These are phyloP conservation scores for Picea sitchensis DNA, from an alignment of 75 land plant genomes.

Conservation along the genomic window DNA sequence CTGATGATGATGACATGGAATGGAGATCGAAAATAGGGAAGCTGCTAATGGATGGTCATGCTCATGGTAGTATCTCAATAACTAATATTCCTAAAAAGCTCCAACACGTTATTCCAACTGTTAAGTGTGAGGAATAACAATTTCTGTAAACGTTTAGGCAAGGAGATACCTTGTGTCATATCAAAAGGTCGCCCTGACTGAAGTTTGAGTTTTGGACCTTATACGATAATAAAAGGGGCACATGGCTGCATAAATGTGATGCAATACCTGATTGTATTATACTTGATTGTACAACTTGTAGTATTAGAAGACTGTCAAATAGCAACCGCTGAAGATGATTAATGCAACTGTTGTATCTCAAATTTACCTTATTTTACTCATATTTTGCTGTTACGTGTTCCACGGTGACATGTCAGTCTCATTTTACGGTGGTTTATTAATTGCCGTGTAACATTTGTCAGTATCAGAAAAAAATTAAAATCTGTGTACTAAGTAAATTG, in stretches of 20 bases:
- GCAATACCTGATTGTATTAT: not conserved
- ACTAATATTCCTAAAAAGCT: conserved; percentile 16
- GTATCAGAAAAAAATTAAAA: not conserved
- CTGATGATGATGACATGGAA: conserved; percentile 43
- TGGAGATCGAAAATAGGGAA: conserved; percentile 86
- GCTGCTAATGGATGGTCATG: conserved; percentile 69
- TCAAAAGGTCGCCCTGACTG: not conserved
- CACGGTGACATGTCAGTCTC: not conserved
- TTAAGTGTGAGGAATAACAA: not conserved
- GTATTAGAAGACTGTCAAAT: not conserved
- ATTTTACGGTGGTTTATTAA: not conserved
- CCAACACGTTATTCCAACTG: not conserved
- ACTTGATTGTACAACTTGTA: not conserved
- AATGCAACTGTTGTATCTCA: not conserved
- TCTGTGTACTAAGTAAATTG: not conserved
- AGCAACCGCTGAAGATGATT: not conserved
- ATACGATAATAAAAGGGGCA: not conserved
- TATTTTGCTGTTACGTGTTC: not conserved
- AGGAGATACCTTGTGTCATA: not conserved
- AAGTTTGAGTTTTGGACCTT: not conserved
- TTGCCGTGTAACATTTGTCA: not conserved
- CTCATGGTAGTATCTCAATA: conserved; percentile 44
- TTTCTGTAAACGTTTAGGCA: not conserved
- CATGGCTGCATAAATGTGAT: not conserved
- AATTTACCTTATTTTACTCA: not conserved